Evolutionary conservation across 805 yeast species (phyloP), one percentile per base, ranked within the genome.

Genomic region (Metschnikowia sp.): DNA sequence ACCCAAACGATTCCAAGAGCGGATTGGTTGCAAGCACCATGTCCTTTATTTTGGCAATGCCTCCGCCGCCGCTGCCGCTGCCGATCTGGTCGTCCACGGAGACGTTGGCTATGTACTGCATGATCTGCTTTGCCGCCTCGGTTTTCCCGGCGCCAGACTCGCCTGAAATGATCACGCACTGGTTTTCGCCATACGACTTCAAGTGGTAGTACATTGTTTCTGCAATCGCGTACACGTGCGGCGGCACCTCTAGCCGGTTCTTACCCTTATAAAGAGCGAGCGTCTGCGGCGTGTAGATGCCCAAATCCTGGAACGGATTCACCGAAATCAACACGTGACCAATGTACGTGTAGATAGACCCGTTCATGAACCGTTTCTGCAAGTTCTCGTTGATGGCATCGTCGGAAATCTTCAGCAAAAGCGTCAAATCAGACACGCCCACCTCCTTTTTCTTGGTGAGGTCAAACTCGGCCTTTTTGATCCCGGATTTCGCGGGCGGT

Each of bases 141-240:
- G 98, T 92, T 64, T 92, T 92, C 42, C 98, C 98, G 4, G 98
- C 98, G 52, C 98, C 98, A 1, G 96, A 88, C 66, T 92, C 98
- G 48, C 98, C 98, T 3, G 96, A 88, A 56, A 94, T 94, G 58
- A 94, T 94, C 19, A 94, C 98, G 77, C 98, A 92, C 66, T 94
- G 99, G 62, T 83, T 89, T 59, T 94, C 98, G 49, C 86, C 82
- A 68, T 94, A 94, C 0, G 96, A 86, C 68, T 91, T 91, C 83
- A 94, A 78, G 65, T 92, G 88, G 70, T 94, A 92, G 68, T 86
- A 94, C 96, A 94, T 90, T 32, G 95, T 72, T 69, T 94, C 99
- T 10, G 99, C 99, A 60, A 94, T 90, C 44, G 98, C 96, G 68
- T 85, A 94, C 30, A 94, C 99, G 69, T 94, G 99, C 3, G 99